These are phyloP conservation scores for Coprinopsis sp. DNA, from an alignment of 768 basidiomycete species.

Conservation along the genomic window DNA sequence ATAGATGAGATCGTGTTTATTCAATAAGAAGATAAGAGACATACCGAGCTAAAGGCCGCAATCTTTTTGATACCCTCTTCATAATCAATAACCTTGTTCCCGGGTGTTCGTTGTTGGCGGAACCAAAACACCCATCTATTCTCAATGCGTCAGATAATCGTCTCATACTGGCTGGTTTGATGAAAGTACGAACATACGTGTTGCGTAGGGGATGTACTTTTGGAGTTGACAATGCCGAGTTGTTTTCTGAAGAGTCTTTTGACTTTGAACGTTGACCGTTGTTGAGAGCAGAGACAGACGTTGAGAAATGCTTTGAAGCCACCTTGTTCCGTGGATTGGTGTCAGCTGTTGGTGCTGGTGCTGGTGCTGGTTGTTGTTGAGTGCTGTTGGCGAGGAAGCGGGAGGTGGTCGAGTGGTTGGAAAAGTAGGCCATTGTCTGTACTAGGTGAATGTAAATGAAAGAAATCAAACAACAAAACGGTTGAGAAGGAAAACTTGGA, in stretches of 20 bases:
- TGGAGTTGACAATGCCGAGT: conserved; percentile 30
- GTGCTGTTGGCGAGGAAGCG: conserved; percentile 58
- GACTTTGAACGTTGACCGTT: conserved; percentile 38
- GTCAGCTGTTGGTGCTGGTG: conserved; percentile 16
- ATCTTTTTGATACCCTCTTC: conserved; percentile 95
- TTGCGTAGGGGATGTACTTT: conserved; percentile 73
- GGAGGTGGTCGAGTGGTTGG: conserved; percentile 74
- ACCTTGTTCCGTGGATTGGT: conserved; percentile 41
- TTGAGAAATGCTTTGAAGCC: conserved; percentile 70
- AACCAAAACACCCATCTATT: conserved; percentile 89
- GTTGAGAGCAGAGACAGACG: conserved; percentile 22
- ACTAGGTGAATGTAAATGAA: conserved; percentile 4
- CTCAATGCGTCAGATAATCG: conserved; percentile 18
- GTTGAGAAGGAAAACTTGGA: conserved; percentile 13
- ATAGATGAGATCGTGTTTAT: not conserved
- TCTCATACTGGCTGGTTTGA: conserved; percentile 17
- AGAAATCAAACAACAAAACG: conserved; percentile 16
- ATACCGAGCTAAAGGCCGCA: conserved; percentile 82
- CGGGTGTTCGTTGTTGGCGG: conserved; percentile 83
- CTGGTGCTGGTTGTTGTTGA: conserved; percentile 14
- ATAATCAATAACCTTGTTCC: conserved; percentile 85
- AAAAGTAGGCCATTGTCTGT: conserved; percentile 54
- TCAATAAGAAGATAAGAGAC: not conserved
- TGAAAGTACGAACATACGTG: conserved; percentile 75
- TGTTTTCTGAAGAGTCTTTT: conserved; percentile 34